Base-by-base conservation (phyloP, 495 filamentous ascomycete species). In the Daldinia bambusicola region DNA sequence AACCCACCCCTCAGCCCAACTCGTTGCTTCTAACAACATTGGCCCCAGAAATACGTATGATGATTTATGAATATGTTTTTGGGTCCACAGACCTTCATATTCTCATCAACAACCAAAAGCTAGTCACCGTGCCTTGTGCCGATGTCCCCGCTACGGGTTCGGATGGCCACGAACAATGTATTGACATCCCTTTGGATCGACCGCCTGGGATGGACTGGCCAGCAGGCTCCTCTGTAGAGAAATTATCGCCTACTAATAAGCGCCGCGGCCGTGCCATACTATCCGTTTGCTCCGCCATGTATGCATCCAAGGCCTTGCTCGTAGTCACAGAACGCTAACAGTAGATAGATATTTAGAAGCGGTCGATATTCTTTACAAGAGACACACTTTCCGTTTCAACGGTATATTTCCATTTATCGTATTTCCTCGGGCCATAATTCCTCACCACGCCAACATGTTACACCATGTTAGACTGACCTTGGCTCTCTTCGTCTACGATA, bases 1-100 rank as follows among this genome's bases (percentile, higher is more conserved):
- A 48, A 22, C 43, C 43, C 1, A 22, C 10, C 8, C 43, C 16
- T 22, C 43, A 48, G 20, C 18, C 18, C 16, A 2, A 13, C 43
- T 48, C 43, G 3, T 16, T 13, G 10, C 22, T 48, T 9, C 10
- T 48, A 22, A 48, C 43, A 9, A 16, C 43, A 22, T 18, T 48
- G 8, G 18, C 43, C 43, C 43, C 43, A 9, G 43, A 48, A 6
- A 48, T 48, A 20, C 43, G 43, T 48, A 12, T 20, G 4, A 48
- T 48, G 43, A 48, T 48, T 48, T 48, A 48, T 18, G 43, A 48
- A 48, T 48, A 48, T 16, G 43, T 48, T 1, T 22, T 48, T 9
- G 43, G 43, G 1, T 48, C 7, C 3, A 18, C 16, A 9, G 18
- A 48, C 20, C 18, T 48, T 20, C 43, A 48, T 13, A 48, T 48